Evolutionary conservation across 2,329 filamentous ascomycete genomes (phyloP), one percentile per base, ranked within the genome.

Genomic region (Helotiales sp.): DNA sequence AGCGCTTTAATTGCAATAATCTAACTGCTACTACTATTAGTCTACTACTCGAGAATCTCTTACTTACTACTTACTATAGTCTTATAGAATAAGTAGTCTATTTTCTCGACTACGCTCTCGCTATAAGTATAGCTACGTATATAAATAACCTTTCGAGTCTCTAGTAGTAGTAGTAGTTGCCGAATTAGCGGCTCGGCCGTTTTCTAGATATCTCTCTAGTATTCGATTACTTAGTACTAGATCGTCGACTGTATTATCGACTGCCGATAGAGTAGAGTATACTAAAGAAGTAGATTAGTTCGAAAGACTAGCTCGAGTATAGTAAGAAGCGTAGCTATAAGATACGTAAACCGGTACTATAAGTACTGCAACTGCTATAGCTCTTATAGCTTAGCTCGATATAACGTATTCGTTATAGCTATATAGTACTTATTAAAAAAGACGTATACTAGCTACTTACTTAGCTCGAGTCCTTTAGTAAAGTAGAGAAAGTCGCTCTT

Each of bases 381-480:
- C 22, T 46, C 52, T 15, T 47, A 47, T 2, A 55, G 47, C 46
- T 48, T n/a, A 2, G 10, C 22, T 36, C 47, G 52, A 22, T 59
- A 59, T 33, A 31, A 54, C 4, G 24, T 46, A 46, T 54, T 34
- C 4, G 38, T 59, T 13, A 55, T 24, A 2, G 46, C 47, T 13
- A 59, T 30, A 40, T 59, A 22, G 24, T 47, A 55, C 48, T 59
- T 46, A 17, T 59, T 36, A 25, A 59, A 55, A 30, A 59, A 54
- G 1, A 59, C 22, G 22, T 54, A 17, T 3, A 30, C 57, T n/a
- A 59, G 30, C 30, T 49, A 19, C 22, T 29, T 10, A 17, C 46
- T 24, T 3, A 56, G 27, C 22, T 54, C 29, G 3, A 55, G 34
- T 5, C 47, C 57, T 12, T 49, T 49, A 15, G 57, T 47, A 29